A percentile compares a stretch with the other conserved stretches of the same genome.
These are phyloP conservation scores for Phyllachora maydis DNA, from an alignment of 2,329 filamentous ascomycete genomes.

Conservation along the genomic window DNA sequence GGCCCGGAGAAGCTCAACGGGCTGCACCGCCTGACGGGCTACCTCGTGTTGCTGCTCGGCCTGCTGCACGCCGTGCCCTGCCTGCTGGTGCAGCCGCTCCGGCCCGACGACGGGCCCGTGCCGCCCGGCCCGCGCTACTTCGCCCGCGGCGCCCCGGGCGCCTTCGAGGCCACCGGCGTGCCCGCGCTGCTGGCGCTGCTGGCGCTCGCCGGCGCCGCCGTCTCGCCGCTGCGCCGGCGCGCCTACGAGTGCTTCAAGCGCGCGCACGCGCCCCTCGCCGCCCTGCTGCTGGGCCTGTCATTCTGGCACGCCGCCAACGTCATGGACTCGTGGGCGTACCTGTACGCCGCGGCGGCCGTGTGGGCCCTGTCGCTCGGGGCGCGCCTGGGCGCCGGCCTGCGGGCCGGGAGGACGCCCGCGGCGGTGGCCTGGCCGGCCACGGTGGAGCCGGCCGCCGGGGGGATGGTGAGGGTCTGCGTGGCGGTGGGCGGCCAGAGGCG, in stretches of 20 bases:
- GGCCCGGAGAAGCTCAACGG: constrained; percentile 47
- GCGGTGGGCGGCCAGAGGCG: not conserved
- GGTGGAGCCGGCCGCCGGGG: not conserved
- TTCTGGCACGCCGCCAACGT: constrained; percentile 30
- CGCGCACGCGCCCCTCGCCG: constrained; percentile 31
- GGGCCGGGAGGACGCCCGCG: too few species aligned
- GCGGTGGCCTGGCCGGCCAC: too few species aligned
- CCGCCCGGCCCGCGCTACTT: not conserved
- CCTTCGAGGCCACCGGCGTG: constrained; percentile 32
- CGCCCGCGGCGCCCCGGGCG: constrained; percentile 4
- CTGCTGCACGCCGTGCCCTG: constrained; percentile 40
- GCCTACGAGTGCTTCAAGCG: constrained; percentile 41
- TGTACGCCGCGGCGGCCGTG: constrained; percentile 38
- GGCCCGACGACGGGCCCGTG: constrained; percentile 1
- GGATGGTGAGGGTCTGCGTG: not conserved
- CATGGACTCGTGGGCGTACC: constrained; percentile 42
- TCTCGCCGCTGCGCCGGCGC: constrained; percentile 22
- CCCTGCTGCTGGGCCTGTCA: not conserved
- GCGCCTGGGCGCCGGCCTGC: constrained; percentile 11
- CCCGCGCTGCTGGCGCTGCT: constrained; percentile 35
- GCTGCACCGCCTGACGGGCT: constrained; percentile 43
- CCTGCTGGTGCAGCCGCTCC: constrained; percentile 35
- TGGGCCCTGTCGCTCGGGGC: constrained; percentile 34
- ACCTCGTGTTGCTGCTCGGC: constrained; percentile 36
- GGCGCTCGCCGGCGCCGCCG: constrained; percentile 39